These are phyloP conservation scores for Conoideocrella luteorostrata DNA, from an alignment of 2,329 filamentous ascomycete genomes.

Conservation along the genomic window DNA sequence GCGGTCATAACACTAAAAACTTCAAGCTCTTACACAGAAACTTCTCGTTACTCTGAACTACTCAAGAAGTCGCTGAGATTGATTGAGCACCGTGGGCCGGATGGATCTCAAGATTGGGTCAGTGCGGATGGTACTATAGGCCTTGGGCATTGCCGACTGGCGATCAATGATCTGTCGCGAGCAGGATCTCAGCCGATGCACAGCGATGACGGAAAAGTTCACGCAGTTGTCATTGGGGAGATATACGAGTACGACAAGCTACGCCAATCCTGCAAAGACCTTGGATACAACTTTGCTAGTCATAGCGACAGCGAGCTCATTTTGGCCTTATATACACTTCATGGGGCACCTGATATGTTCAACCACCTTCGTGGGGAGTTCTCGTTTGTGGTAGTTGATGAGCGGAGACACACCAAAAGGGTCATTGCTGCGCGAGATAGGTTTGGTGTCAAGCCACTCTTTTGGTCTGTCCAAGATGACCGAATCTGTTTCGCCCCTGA, in stretches of 20 bases:
- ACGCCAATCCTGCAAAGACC: conserved; percentile 26
- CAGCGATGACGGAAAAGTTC: conserved; percentile 31
- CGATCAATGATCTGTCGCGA: conserved; percentile 45
- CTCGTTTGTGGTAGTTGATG: conserved; percentile 45
- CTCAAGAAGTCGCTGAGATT: no score
- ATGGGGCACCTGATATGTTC: conserved; percentile 32
- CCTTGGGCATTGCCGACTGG: conserved; percentile 43
- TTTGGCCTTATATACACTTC: conserved; percentile 42
- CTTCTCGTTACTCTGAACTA: no score
- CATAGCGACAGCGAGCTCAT: conserved; percentile 43
- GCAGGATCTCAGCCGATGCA: conserved; percentile 42
- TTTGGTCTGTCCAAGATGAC: conserved; percentile 40
- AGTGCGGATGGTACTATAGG: conserved; percentile 16
- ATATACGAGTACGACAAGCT: conserved; percentile 48
- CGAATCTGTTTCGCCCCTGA: conserved; percentile 44
- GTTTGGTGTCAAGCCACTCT: conserved; percentile 53
- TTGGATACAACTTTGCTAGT: conserved; percentile 38
- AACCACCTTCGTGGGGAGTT: conserved; percentile 48
- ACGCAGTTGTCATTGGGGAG: conserved; percentile 55
- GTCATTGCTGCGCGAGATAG: conserved; percentile 46
- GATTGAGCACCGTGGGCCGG: conserved; percentile 26
- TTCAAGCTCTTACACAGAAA: no score
- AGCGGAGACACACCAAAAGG: conserved; percentile 21
- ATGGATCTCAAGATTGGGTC: conserved; percentile 23
- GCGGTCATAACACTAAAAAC: no score